These are phyloP conservation scores for Diaporthe caulivora DNA, from an alignment of 2,329 filamentous ascomycete species.

Conservation along the genomic window DNA sequence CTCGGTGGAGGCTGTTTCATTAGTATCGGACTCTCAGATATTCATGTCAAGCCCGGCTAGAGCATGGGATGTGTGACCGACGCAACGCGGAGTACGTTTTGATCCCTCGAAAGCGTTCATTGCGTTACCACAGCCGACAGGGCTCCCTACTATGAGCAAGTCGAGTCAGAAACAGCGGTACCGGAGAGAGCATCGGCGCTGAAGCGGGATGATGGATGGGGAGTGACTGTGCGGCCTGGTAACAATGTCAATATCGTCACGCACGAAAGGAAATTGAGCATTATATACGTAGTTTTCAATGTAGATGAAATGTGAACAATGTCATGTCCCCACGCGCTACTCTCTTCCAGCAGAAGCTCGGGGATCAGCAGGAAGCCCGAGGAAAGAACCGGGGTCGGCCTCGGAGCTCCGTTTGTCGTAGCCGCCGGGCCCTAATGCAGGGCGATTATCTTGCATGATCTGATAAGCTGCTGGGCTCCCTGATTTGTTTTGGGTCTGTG, in stretches of 20 bases:
- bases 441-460: slow-evolving; percentile 30
- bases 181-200: neutral
- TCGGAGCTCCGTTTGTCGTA: neutral
- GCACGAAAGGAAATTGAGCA: too few species aligned
- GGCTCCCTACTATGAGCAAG: neutral
- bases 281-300: neutral
- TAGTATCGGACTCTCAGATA: too few species aligned
- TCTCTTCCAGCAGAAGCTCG: neutral
- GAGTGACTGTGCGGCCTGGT: neutral
- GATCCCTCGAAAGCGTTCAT: neutral
- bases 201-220: neutral
- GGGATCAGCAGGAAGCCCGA: neutral
- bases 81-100: neutral
- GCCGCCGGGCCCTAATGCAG: neutral
- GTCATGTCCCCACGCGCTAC: neutral
- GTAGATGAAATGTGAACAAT: neutral
- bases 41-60: too few species aligned
- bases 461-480: slow-evolving; percentile 12
- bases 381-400: neutral
- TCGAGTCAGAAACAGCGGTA: neutral
- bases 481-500: neutral
- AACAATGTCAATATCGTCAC: too few species aligned
- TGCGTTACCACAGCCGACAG: neutral
- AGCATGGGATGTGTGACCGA: too few species aligned
- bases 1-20: neutral